Evolutionary conservation across 495 filamentous ascomycete genomes (phyloP), one percentile per base, ranked within the genome.

Genomic region (Chaetomium cochliodes): DNA sequence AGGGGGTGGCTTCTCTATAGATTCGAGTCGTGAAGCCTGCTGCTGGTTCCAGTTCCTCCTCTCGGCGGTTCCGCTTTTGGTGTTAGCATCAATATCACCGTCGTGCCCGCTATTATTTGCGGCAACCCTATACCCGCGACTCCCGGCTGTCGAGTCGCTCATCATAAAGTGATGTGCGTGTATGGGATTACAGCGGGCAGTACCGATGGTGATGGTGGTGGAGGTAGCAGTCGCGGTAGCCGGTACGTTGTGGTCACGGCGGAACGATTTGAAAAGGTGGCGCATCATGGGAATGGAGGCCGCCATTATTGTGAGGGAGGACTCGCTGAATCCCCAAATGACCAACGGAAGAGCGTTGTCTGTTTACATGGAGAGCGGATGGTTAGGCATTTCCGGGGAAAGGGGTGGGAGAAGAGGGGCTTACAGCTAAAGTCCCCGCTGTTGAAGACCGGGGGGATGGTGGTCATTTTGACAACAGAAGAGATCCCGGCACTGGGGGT

Each of bases 261-360:
- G 55, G 28, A 55, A 9, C 16, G 37, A 39, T 28, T 57, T 63
- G 60, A 67, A 63, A 16, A 67, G 56, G 57, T 67, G 65, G 47
- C 74, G 70, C 42, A 76, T 64, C 26, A 72, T 63, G 0, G 74
- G 74, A 26, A 76, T 68, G 6, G 69, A 76, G 9, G 74, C 69
- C 37, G 70, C 74, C 30, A 72, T 71, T 46, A 76, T 76, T 20
- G 72, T 74, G 28, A 65, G 60, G 26, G 72, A 53, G 15, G 70
- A 61, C 57, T 77, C 73, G 28, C 68, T 64, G 50, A 72, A 67
- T 23, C 67, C 71, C 69, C 70, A 74, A 44, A 67, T 26, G 44
- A 76, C 62, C 1, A 74, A 58, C 2, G 69, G 61, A 20, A 64
- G 52, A 58, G 66, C 58, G n/a, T 72, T 46, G n/a, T 60, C 68